Base-by-base conservation (phyloP, 441 rosid genomes). In the Pelargonium cotyledonis region DNA sequence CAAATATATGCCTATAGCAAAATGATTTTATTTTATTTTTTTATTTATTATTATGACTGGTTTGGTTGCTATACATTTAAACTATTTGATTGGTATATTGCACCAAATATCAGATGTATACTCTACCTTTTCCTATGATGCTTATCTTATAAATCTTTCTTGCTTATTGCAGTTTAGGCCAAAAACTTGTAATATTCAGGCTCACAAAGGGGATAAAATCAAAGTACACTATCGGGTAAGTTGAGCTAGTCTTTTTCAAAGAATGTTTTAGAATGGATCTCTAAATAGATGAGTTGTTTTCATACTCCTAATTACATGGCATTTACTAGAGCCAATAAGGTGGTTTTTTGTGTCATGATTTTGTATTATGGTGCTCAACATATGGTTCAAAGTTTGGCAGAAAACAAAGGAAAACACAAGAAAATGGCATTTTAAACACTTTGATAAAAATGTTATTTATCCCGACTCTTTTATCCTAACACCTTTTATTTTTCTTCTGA, bases 201-300 rank as follows among this genome's bases (percentile, higher is more conserved):
- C 98, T 67, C 98, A 91, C 77, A 94, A 88, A 81, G 97, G 97
- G 43, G 96, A 89, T 63, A 86, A 44, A 69, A 67, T 93, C 83
- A 87, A 87, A 81, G 96, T 93, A 16, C 97, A 93, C 62, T 93
- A 91, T 72, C 83, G 92, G 81, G 98, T 93, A 76, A 74, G 90
- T 77, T 6, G 35, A 67, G 12, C 11, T 58, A 19, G 14, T n/a
- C 6, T 16, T 29, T 65, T 23, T 55, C 19, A 31, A 40, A 70
- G 46, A 9, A 31, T 53, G 18, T 55, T 55, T 18, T 55, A 44
- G 5, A 55, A 15, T n/a, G 9, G 61, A 3, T n/a, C 18, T n/a
- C 6, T 15, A 55, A 46, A 8, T 46, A 46, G 12, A 2, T 8
- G 12, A 46, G 2, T 46, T 46, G 51, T 44, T 46, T 46, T 46